Percentiles rank a stretch among this genome's conserved stretches.
phyloP scores from a whole-genome alignment of 2,329 filamentous ascomycete genomes.

The Neopestalotiopsis rosae region DNA sequence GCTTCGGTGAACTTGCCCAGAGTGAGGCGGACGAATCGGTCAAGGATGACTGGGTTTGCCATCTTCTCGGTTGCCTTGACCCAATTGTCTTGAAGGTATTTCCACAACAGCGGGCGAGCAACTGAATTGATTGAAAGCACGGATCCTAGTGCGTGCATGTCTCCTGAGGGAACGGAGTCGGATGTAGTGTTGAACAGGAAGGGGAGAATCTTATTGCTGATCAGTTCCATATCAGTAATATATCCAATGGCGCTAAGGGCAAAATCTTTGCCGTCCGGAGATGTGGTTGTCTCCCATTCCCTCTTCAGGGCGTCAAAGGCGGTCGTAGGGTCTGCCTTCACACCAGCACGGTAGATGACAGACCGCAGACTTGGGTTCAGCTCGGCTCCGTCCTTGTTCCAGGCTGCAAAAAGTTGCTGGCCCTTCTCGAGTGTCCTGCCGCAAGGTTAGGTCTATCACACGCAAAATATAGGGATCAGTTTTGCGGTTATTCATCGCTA shows the following conservation, averaged over 20 bases:
- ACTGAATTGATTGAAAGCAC: constrained; percentile 75
- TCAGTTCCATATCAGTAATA: constrained; percentile 70
- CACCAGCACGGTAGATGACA: constrained; percentile 79
- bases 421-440: constrained; percentile 73
- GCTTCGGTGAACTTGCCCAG: constrained; percentile 79
- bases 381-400: constrained; percentile 69
- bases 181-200: constrained; percentile 77
- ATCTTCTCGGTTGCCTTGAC: constrained; percentile 73
- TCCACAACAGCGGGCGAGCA: constrained; percentile 79
- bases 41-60: constrained; percentile 83
- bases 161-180: constrained; percentile 78
- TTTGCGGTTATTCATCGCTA: constrained; percentile 21
- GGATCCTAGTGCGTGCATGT: constrained; percentile 83
- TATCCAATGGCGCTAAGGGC: constrained; percentile 78
- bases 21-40: constrained; percentile 82
- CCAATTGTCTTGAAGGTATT: constrained; percentile 87
- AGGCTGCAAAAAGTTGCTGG: constrained; percentile 79
- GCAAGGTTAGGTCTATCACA: not conserved
- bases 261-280: constrained; percentile 91
- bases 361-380: constrained; percentile 83
- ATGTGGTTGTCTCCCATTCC: constrained; percentile 82
- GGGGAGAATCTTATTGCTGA: constrained; percentile 68
- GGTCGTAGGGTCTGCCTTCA: constrained; percentile 71
- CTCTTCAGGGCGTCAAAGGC: constrained; percentile 79
- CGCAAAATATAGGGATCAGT: not conserved